Evolutionary conservation across 1,284 basidiomycete species (phyloP).

Genomic region (Sporisorium reilianum): DNA sequence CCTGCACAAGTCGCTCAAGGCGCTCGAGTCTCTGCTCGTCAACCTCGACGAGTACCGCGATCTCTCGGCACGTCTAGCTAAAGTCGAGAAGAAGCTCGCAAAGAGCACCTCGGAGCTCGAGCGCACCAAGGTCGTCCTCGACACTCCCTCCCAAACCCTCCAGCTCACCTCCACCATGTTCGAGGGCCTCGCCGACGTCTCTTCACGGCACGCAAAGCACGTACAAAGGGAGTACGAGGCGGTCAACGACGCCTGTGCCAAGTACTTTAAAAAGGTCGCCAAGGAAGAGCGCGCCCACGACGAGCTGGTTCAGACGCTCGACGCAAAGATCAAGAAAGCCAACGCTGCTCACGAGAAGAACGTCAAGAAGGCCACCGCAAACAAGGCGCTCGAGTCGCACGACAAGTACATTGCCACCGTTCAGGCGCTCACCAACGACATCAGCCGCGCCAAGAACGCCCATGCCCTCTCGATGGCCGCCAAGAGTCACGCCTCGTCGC

Average conservation of each 20-base stretch:
- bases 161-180: slow-evolving; percentile 55
- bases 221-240: slow-evolving; percentile 66
- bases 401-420: slow-evolving; percentile 66
- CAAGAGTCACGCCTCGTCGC: slow-evolving; percentile 55
- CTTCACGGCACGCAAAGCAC: slow-evolving; percentile 59
- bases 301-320: slow-evolving; percentile 58
- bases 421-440: slow-evolving; percentile 58
- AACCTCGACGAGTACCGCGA: slow-evolving; percentile 67
- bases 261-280: slow-evolving; percentile 67
- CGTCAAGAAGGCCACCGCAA: slow-evolving; percentile 46
- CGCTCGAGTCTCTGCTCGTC: slow-evolving; percentile 63
- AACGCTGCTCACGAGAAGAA: slow-evolving; percentile 65
- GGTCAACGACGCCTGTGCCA: slow-evolving; percentile 64
- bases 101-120: slow-evolving; percentile 59
- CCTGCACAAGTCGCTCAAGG: slow-evolving; percentile 65
- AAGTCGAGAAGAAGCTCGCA: slow-evolving; percentile 63
- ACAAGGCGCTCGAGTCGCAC: slow-evolving; percentile 60
- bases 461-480: slow-evolving; percentile 57
- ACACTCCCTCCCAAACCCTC: slow-evolving; percentile 59
- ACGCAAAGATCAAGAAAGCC: slow-evolving; percentile 67
- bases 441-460: slow-evolving; percentile 49
- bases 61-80: slow-evolving; percentile 56
- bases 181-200: slow-evolving; percentile 58
- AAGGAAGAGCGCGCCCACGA: slow-evolving; percentile 67
- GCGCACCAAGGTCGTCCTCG: slow-evolving; percentile 57